These are phyloP conservation scores for Blastosporella zonata DNA, from an alignment of 1,284 basidiomycete genomes.

Conservation along the genomic window DNA sequence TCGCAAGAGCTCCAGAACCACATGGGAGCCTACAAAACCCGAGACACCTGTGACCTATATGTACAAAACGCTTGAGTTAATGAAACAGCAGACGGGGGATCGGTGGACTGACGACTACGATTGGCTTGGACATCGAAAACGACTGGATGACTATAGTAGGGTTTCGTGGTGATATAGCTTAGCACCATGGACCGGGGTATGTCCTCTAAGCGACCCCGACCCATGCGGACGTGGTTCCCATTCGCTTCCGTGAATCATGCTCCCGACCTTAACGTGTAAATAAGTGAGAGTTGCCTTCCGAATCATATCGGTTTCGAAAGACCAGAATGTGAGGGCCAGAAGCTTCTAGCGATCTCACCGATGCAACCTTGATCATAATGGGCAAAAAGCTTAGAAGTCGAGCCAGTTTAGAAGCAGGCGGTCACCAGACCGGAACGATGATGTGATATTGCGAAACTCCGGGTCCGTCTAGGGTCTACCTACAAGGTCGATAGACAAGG, in stretches of 20 bases:
- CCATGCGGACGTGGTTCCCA: too few species aligned
- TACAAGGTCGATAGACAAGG: slow-evolving; percentile 7
- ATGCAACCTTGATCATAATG: not conserved
- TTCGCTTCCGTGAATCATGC: too few species aligned
- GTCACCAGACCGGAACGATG: slow-evolving; percentile 11
- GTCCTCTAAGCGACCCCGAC: too few species aligned
- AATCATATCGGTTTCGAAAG: not conserved
- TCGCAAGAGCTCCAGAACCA: slow-evolving; percentile 10
- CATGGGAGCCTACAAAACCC: slow-evolving; percentile 19
- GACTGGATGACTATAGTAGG: too few species aligned
- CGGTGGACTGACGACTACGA: not conserved
- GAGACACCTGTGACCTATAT: slow-evolving; percentile 22
- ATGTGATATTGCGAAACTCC: slow-evolving; percentile 10
- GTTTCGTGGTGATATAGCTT: too few species aligned
- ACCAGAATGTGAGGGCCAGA: not conserved
- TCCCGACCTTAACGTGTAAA: too few species aligned
- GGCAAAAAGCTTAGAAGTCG: too few species aligned
- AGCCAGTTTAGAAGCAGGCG: not conserved
- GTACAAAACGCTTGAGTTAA: not conserved
- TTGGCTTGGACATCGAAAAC: not conserved
- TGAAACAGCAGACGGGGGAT: not conserved
- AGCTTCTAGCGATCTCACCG: not conserved
- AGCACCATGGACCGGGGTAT: too few species aligned
- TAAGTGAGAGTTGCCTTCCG: too few species aligned
- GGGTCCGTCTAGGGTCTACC: slow-evolving; percentile 10